phyloP scores from a whole-genome alignment of 495 filamentous ascomycete genomes.

The Schizothecium vesticola region DNA sequence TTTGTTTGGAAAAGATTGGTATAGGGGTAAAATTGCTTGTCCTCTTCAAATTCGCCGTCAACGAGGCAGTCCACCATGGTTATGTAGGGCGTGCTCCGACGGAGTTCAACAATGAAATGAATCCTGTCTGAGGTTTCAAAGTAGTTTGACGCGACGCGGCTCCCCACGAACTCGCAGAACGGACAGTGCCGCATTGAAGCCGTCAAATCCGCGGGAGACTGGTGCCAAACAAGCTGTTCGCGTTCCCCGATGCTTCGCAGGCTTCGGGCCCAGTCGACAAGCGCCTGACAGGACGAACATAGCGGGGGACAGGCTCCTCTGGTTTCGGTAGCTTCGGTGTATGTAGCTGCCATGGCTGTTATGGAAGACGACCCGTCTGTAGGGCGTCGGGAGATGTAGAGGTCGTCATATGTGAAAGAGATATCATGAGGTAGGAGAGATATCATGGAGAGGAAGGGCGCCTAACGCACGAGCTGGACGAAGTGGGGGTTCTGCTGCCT shows the following conservation, averaged over 20 bases:
- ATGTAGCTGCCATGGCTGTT: too few species aligned
- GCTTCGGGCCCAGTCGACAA: not conserved
- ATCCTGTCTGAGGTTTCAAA: not conserved
- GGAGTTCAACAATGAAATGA: not conserved
- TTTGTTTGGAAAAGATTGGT: too few species aligned
- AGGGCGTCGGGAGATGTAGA: too few species aligned
- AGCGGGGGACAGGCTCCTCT: too few species aligned
- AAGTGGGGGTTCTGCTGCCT: too few species aligned
- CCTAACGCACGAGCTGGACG: too few species aligned
- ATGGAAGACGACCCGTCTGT: too few species aligned
- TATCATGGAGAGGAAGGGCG: too few species aligned
- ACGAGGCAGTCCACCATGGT: not conserved
- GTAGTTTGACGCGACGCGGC: not conserved
- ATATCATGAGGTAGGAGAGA: too few species aligned
- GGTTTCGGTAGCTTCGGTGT: too few species aligned
- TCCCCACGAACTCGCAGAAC: not conserved
- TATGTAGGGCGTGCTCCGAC: not conserved
- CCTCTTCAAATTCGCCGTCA: not conserved
- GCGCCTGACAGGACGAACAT: not conserved
- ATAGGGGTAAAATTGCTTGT: too few species aligned
- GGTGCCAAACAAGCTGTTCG: not conserved
- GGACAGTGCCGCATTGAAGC: not conserved
- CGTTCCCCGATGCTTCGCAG: not conserved
- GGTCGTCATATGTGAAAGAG: too few species aligned
- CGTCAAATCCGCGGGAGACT: not conserved